Evolutionary conservation across 140 eudicot species (phyloP).

Genomic region (Bidens hawaiensis): DNA sequence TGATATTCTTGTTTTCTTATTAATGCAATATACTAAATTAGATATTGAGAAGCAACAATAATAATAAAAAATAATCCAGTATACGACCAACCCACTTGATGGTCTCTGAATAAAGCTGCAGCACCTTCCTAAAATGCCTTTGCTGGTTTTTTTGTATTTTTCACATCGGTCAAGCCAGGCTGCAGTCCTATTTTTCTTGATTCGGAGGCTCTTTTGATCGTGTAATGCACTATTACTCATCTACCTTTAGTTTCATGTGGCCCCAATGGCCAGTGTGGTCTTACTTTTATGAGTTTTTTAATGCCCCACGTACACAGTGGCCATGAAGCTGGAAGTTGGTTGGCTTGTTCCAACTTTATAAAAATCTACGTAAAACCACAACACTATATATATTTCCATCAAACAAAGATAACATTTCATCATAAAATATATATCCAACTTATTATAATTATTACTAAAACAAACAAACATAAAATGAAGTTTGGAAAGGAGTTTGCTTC

Average conservation of each 20-base stretch:
- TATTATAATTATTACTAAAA: too few relatives aligned
- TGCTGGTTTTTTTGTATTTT: background rate
- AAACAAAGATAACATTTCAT: background rate
- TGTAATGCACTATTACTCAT: background rate
- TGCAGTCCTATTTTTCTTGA: too few relatives aligned
- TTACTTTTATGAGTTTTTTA: background rate
- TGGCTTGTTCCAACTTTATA: background rate
- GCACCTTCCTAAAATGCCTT: too few relatives aligned
- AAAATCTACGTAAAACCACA: background rate
- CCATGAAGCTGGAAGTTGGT: background rate
- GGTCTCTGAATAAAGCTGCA: too few relatives aligned
- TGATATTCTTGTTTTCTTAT: too few relatives aligned
- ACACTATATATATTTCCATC: background rate
- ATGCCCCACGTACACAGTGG: background rate
- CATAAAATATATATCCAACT: too few relatives aligned
- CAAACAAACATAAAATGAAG: slow-evolving; percentile 37
- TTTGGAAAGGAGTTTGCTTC: slow-evolving; percentile 56
- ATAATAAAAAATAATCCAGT: too few relatives aligned
- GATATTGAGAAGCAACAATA: too few relatives aligned
- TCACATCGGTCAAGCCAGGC: background rate
- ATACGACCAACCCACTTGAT: too few relatives aligned
- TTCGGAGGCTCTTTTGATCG: too few relatives aligned
- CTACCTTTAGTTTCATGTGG: background rate
- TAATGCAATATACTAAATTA: too few relatives aligned
- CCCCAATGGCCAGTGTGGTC: background rate